phyloP scores from a whole-genome alignment of 1,284 basidiomycete genomes.

The Puccinia horiana region DNA sequence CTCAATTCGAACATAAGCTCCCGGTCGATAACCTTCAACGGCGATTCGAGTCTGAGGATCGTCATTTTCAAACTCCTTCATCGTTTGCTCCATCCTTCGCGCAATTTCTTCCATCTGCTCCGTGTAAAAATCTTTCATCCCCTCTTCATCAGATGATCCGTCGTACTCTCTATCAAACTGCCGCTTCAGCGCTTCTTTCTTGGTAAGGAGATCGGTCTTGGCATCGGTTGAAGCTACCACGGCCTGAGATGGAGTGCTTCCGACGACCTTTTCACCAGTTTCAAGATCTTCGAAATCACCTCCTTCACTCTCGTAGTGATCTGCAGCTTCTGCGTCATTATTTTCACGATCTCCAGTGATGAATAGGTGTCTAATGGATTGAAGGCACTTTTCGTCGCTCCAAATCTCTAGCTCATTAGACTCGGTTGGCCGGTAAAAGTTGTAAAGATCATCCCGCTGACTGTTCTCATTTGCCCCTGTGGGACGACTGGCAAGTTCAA shows the following conservation, averaged over 20 bases:
- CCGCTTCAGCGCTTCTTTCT: slow-evolving; percentile 87
- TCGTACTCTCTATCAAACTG: slow-evolving; percentile 98
- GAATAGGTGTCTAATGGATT: slow-evolving; percentile 83
- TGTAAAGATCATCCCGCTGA: slow-evolving; percentile 67
- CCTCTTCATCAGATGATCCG: slow-evolving; percentile 70
- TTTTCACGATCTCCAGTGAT: slow-evolving; percentile 71
- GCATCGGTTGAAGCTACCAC: slow-evolving; percentile 58
- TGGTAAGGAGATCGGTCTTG: slow-evolving; percentile 66
- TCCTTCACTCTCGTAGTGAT: slow-evolving; percentile 62
- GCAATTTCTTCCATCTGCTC: slow-evolving; percentile 89
- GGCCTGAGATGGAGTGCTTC: slow-evolving; percentile 56
- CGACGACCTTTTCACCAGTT: slow-evolving; percentile 60
- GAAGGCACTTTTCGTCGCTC: slow-evolving; percentile 79
- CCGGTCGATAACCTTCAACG: slow-evolving; percentile 87
- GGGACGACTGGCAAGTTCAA: slow-evolving; percentile 50
- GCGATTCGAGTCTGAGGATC: slow-evolving; percentile 76
- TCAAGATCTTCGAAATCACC: slow-evolving; percentile 64
- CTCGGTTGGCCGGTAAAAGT: slow-evolving; percentile 67
- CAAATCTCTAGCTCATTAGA: slow-evolving; percentile 69
- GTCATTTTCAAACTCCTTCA: slow-evolving; percentile 79
- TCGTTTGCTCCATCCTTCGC: slow-evolving; percentile 79
- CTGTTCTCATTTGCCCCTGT: slow-evolving; percentile 40
- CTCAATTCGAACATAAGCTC: slow-evolving; percentile 92
- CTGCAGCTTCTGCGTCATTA: slow-evolving; percentile 56
- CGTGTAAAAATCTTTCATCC: slow-evolving; percentile 80